Evolutionary conservation across 2,329 filamentous ascomycete species (phyloP), one percentile per base, ranked within the genome.

Genomic region (Penicillium sp.): DNA sequence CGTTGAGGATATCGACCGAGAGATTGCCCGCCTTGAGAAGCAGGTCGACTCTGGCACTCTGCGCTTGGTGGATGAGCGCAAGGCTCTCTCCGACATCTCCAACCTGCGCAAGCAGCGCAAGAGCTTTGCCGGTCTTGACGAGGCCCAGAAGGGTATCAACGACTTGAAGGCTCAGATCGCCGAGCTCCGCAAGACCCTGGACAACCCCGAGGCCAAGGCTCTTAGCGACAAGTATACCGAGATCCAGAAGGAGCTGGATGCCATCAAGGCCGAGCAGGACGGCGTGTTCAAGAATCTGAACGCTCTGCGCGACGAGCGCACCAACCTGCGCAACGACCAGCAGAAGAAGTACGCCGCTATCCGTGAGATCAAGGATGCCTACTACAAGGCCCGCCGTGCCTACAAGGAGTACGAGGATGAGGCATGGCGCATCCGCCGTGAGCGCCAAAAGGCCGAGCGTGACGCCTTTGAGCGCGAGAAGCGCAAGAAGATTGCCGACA

Each of bases 41-140:
- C 82, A 92, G 69, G 90, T 97, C 62, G 88, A 95, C 70, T 81
- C 84, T 31, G 92, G 92, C 57, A 87, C 81, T 69, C 91, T 98
- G 87, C 95, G 91, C 76, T 78, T 98, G 44, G 93, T 97, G 9
- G 93, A 98, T 63, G 93, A 97, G 82, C 95, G 89, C 80, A 97
- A 96, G 81, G 85, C 89, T 7, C 79, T 97, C 18, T 76, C 81
- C 44, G 89, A 96, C 64, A 86, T 95, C 62, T 88, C 87, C 42
- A 86, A 76, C 69, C 77, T 97, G 59, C 86, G 87, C 72, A 95
- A 95, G 78, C 81, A 87, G 66, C 88, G 88, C 76, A 97, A 96
- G 83, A 87, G 83, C 73, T 96, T 98, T 70, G 83, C 84, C 50
- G 82, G 84, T 54, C 87, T 97, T 65, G 89, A 95, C 52, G 84